Conservation (phyloP, 2,329 filamentous ascomycete species). For the Zasmidium angulare region DNA sequence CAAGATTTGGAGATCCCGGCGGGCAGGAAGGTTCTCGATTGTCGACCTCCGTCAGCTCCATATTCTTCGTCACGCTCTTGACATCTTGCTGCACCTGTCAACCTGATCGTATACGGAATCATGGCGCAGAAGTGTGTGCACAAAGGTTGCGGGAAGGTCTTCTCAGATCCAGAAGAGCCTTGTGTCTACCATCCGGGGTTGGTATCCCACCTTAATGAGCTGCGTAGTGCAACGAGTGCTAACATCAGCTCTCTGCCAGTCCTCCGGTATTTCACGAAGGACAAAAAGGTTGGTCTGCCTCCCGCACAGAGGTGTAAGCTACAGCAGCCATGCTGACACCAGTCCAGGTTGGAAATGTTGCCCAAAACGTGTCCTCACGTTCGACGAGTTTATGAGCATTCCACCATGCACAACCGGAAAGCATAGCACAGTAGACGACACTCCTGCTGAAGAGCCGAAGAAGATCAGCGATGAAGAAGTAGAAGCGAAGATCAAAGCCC, state of each 20-base stretch:
- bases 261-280: constrained; percentile 91
- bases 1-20: neutral
- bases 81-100: neutral
- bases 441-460: constrained; percentile 42
- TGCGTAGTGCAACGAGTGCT: constrained; percentile 10
- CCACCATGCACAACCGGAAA: constrained; percentile 88
- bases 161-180: constrained; percentile 75
- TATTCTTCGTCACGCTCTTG: no score
- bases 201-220: constrained; percentile 18
- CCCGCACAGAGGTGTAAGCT: neutral
- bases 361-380: constrained; percentile 92
- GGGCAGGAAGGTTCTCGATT: neutral
- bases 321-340: neutral
- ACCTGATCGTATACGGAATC: neutral
- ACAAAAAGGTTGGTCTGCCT: constrained; percentile 75
- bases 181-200: constrained; percentile 75
- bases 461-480: constrained; percentile 30
- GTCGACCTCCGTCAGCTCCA: no score
- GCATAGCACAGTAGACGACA: constrained; percentile 84
- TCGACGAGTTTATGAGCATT: constrained; percentile 95
- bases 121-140: constrained; percentile 91
- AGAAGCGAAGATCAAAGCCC: constrained; percentile 33
- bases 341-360: constrained; percentile 95
- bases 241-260: constrained; percentile 13
- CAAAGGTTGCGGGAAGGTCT: constrained; percentile 90